A percentile compares a stretch with the other conserved stretches of the same genome.
Conservation (phyloP, 768 basidiomycete genomes). For the Tylopilus sp. region DNA sequence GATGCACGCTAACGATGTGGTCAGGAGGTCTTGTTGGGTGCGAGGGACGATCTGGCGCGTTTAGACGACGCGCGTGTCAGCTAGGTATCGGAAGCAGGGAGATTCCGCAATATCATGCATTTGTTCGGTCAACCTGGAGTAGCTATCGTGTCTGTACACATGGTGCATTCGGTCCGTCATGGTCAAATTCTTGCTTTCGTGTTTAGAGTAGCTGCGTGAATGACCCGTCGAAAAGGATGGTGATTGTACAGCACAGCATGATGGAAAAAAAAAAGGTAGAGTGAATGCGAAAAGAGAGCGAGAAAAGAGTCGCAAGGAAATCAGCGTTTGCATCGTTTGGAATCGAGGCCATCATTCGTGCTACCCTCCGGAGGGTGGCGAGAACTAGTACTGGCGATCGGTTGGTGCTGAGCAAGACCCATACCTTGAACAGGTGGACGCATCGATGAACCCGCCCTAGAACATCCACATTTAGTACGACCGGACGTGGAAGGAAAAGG, state of each 20-base stretch:
- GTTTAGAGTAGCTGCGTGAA: background rate
- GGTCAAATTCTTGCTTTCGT: no score
- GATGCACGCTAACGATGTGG: background rate
- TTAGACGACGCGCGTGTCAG: slow-evolving; percentile 32
- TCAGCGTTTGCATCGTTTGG: slow-evolving; percentile 44
- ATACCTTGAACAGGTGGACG: slow-evolving; percentile 33
- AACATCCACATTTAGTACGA: background rate
- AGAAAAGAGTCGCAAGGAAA: background rate
- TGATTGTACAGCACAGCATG: background rate
- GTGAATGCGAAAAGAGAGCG: background rate
- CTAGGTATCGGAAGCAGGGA: no score
- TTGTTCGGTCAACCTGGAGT: background rate
- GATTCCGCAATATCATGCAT: background rate
- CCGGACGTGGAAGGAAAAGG: background rate
- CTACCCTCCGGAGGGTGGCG: slow-evolving; percentile 29
- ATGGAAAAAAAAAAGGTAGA: no score
- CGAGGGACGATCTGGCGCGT: slow-evolving; percentile 52
- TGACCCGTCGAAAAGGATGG: background rate
- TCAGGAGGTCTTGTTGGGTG: slow-evolving; percentile 49
- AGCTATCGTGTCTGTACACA: background rate
- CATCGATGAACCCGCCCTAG: slow-evolving; percentile 17
- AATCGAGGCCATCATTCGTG: slow-evolving; percentile 8
- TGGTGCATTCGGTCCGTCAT: background rate
- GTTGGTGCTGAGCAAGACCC: slow-evolving; percentile 31
- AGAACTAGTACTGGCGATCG: slow-evolving; percentile 14